Evolutionary conservation across 257 asterid genomes (phyloP).

Genomic region (Capsicum baccatum): DNA sequence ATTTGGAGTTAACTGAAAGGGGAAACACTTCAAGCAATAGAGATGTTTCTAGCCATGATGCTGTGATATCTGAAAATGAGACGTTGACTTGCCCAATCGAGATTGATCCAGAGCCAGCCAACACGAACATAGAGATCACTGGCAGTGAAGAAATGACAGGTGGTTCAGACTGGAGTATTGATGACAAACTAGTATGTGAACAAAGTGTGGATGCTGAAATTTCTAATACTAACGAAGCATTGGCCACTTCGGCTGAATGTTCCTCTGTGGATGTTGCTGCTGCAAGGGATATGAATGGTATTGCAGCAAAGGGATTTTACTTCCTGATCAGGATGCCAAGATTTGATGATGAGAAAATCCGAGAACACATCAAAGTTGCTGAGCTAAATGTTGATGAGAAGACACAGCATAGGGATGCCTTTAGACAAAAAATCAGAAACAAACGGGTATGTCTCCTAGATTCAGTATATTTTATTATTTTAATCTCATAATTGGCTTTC

Average conservation of each 20-base stretch:
- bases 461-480: background rate
- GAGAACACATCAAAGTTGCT: constrained; percentile 69
- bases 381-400: constrained; percentile 75
- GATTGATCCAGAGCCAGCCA: constrained; percentile 36
- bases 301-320: constrained; percentile 58
- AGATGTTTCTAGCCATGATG: constrained; percentile 35
- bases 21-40: constrained; percentile 38
- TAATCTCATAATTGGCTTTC: constrained; percentile 6
- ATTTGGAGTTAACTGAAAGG: constrained; percentile 43
- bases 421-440: constrained; percentile 70
- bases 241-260: constrained; percentile 48
- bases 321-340: constrained; percentile 69
- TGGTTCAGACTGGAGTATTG: constrained; percentile 32
- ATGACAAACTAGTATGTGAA: constrained; percentile 24
- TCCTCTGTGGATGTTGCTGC: constrained; percentile 42
- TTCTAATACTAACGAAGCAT: constrained; percentile 38
- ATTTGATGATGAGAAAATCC: constrained; percentile 60
- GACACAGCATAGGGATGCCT: constrained; percentile 71
- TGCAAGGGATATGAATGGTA: constrained; percentile 43
- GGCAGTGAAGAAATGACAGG: constrained; percentile 42
- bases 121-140: constrained; percentile 35
- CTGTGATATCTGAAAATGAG: constrained; percentile 43
- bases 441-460: constrained; percentile 53
- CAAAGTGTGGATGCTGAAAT: constrained; percentile 32
- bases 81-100: constrained; percentile 38